These are phyloP conservation scores for Dryadomyces quercus-mongolicae DNA, from an alignment of 2,329 filamentous ascomycete genomes.

Conservation along the genomic window DNA sequence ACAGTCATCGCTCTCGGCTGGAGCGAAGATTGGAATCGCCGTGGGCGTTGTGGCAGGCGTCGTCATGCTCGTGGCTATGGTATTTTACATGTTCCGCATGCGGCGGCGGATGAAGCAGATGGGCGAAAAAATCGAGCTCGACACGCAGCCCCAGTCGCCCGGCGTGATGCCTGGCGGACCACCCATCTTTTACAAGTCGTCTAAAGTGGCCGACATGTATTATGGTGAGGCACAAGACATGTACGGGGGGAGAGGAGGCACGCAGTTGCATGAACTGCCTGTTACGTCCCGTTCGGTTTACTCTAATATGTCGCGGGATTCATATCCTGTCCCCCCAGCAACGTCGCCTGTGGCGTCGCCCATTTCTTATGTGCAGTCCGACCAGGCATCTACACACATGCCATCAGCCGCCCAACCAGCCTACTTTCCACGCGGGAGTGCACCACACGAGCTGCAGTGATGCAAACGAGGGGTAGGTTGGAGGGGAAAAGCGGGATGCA, in stretches of 20 bases:
- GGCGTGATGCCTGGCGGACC: background rate
- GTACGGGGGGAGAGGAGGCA: too few relatives aligned
- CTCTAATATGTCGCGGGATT: too few relatives aligned
- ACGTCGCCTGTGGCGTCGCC: background rate
- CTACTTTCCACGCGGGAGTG: too few relatives aligned
- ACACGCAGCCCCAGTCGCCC: background rate
- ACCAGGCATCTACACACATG: background rate
- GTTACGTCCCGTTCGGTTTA: too few relatives aligned
- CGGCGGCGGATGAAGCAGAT: background rate
- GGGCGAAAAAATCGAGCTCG: background rate
- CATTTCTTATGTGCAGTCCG: background rate
- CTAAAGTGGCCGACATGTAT: too few relatives aligned
- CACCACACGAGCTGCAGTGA: too few relatives aligned
- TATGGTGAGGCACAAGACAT: too few relatives aligned
- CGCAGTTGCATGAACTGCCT: too few relatives aligned
- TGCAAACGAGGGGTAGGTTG: too few relatives aligned
- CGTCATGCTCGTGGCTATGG: background rate
- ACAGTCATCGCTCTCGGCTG: too few relatives aligned
- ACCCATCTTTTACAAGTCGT: background rate
- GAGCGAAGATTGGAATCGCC: background rate
- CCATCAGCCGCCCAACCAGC: too few relatives aligned
- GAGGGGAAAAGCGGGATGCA: too few relatives aligned
- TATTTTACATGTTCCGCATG: background rate
- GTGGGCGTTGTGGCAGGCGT: background rate
- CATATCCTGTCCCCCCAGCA: background rate